phyloP scores from a whole-genome alignment of 768 basidiomycete species.

The Pholiota microspora region DNA sequence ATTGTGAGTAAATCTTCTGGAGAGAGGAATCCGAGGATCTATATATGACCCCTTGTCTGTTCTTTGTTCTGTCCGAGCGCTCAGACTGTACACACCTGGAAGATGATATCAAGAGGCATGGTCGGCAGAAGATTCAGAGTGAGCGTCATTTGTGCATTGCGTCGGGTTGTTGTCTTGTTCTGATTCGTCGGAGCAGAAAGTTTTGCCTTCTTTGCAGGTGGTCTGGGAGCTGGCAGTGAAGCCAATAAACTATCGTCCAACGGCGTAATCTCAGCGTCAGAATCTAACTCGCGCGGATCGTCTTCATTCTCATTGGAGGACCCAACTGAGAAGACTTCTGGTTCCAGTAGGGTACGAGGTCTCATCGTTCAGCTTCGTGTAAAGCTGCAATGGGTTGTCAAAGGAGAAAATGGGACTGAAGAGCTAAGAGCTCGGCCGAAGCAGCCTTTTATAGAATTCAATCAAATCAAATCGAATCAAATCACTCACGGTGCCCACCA shows the following conservation, averaged over 20 bases:
- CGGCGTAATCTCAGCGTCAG: too few species aligned
- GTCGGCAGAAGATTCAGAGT: slow-evolving; percentile 17
- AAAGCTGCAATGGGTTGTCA: too few species aligned
- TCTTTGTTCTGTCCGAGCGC: too few species aligned
- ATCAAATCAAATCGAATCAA: too few species aligned
- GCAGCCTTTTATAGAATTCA: too few species aligned
- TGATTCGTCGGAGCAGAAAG: not conserved
- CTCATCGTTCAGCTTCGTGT: not conserved
- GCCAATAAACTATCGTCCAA: too few species aligned
- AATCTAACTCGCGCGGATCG: too few species aligned
- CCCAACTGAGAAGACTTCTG: too few species aligned
- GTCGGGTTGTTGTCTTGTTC: not conserved
- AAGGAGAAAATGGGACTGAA: too few species aligned
- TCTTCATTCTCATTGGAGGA: too few species aligned
- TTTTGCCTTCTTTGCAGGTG: not conserved
- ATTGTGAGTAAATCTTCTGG: slow-evolving; percentile 25
- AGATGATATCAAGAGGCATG: slow-evolving; percentile 29
- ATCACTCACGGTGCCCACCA: not conserved
- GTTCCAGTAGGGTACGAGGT: not conserved
- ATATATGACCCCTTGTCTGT: not conserved
- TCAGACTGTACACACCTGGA: slow-evolving; percentile 22
- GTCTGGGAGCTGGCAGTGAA: too few species aligned
- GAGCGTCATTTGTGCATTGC: not conserved
- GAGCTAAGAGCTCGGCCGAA: too few species aligned
- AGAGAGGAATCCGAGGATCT: slow-evolving; percentile 23